Base-by-base conservation (phyloP, 2,329 filamentous ascomycete species). In the Fusarium sp. region DNA sequence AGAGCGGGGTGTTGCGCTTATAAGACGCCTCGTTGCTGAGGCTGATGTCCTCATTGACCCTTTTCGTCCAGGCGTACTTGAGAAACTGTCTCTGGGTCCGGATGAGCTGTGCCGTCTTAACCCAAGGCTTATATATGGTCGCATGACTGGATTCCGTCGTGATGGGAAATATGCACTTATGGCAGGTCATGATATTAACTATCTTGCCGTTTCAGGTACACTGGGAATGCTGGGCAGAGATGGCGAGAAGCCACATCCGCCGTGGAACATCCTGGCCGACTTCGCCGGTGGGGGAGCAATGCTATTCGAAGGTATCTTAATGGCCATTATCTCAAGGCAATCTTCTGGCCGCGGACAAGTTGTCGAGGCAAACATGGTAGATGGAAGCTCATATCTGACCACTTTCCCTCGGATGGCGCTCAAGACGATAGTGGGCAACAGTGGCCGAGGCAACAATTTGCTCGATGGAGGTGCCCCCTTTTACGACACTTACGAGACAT, bases 151-250 rank as follows among this genome's bases (percentile, higher is more conserved):
- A 0, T 98, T 98, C 82, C 88, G 96, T 18, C 88, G 95, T 44
- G 94, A 97, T 83, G 96, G 95, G 1, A 92, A 90, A 77, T 98
- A 98, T 83, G 89, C 89, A 54, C 84, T 88, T 78, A 98, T 98
- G 95, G 95, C 95, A 0, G 95, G 95, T 50, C 95, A 98, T 80
- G 95, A 98, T 81, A 98, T 98, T 82, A 98, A 98, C 80, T 98
- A 98, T 83, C 92, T 98, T 47, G 94, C 95, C 55, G 94, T 98
- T 0, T 93, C 92, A 0, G 96, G 96, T 1, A 92, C 93, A 2
- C 84, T 98, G 34, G 88, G 88, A 1, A 86, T 98, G 83, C 88
- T 98, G 7, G 96, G 96, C 2, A 86, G 93, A 2, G 85, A 85
- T 34, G 88, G 87, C 22, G 89, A 92, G 79, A 91, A 89, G 73